Evolutionary conservation across 2,329 filamentous ascomycete species (phyloP), one percentile per base, ranked within the genome.

Genomic region (Aspergillus awamori): DNA sequence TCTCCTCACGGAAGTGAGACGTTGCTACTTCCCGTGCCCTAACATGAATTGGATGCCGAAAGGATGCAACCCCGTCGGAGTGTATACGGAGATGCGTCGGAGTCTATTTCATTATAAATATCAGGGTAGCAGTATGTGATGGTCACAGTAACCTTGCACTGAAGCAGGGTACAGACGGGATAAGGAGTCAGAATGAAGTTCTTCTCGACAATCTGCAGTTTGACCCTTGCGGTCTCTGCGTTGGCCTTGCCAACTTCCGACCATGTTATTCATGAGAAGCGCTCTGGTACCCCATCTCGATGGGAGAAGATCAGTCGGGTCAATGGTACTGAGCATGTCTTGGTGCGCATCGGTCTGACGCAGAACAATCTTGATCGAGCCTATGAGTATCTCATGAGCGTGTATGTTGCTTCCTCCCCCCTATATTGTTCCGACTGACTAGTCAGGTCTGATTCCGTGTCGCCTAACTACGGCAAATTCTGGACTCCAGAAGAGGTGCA

Each of bases 391-490:
- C 61, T 75, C 11, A 74, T 74, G 67, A 67, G 72, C 36, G 68
- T 76, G 74, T 76, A 68, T 47, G 63, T 48, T 15, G 5, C 41
- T 30, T 7, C 8, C 11, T 4, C 1, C 8, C 4, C 17, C 11
- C 1, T 15, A 2, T 0, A 6, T 13, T 5, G 13, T 30, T 2
- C 33, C 22, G 1, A 4, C 20, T 17, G n/a, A 15, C 24, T 1
- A 3, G 17, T 8, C 10, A 60, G 74, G 30, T 75, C 78, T 0
- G 65, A 79, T 60, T 78, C 76, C 5, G 61, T 63, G 3, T 80
- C 78, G 2, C 59, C 68, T 20, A 72, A 69, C 36, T 78, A 78
- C 61, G 74, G 75, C 22, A 70, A 74, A 22, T 70, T 76, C 45
- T 68, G 74, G 62, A 69, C 69, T 17, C 53, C 65, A 8, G 63